Evolutionary conservation across 2,329 filamentous ascomycete genomes (phyloP).

Genomic region (Arthrobotrys pseudoclavata): DNA sequence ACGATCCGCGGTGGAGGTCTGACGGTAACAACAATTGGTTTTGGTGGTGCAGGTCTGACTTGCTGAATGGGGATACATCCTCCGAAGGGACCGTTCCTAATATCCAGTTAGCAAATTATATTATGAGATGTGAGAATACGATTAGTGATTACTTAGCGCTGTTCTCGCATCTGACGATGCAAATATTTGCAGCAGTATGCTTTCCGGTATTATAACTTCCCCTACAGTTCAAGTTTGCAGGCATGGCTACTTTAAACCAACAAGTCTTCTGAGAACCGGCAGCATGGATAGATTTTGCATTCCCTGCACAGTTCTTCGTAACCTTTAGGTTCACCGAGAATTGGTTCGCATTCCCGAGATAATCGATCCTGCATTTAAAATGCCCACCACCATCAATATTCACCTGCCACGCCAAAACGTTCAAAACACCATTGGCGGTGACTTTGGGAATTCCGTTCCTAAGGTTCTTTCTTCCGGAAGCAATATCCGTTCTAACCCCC

Average conservation of each 20-base stretch:
- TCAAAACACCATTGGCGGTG: neutral
- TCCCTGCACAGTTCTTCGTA: neutral
- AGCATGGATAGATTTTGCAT: neutral
- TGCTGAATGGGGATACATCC: slow-evolving; percentile 21
- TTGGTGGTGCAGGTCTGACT: neutral
- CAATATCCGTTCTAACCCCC: no score
- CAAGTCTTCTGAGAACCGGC: neutral
- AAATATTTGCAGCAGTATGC: neutral
- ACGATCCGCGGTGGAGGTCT: neutral
- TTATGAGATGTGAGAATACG: neutral
- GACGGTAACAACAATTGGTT: neutral
- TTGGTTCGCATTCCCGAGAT: neutral
- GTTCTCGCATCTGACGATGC: slow-evolving; percentile 10
- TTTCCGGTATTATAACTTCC: neutral
- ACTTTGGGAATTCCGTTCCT: slow-evolving; percentile 11
- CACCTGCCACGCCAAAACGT: neutral
- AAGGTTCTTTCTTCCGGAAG: neutral
- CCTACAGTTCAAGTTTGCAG: neutral
- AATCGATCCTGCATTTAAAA: slow-evolving; percentile 9
- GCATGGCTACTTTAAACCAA: neutral
- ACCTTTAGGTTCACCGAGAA: neutral
- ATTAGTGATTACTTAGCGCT: neutral
- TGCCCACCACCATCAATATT: neutral
- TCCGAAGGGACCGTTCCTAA: slow-evolving; percentile 17
- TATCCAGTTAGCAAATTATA: neutral